Conservation (phyloP, 768 basidiomycete species). For the Amanita rubescens region DNA sequence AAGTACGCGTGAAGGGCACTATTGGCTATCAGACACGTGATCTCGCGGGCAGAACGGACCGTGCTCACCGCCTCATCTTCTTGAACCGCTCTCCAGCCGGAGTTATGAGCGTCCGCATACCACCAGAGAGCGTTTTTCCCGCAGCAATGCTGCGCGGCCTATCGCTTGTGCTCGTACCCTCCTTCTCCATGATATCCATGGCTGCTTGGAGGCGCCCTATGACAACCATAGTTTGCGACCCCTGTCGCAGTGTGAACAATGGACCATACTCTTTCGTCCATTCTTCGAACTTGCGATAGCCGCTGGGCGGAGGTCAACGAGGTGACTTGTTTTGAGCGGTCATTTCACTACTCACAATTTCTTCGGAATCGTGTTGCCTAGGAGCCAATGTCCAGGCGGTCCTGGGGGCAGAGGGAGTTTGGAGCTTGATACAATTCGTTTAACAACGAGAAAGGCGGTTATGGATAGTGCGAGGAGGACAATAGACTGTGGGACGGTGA, state of each 20-base stretch:
- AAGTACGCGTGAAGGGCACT: constrained; percentile 49
- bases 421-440: constrained; percentile 15
- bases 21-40: neutral
- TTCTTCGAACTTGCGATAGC: constrained; percentile 46
- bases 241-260: constrained; percentile 48
- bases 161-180: constrained; percentile 50
- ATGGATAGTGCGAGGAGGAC: constrained; percentile 23
- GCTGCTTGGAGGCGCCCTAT: constrained; percentile 49
- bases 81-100: constrained; percentile 53
- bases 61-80: constrained; percentile 46
- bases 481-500: constrained; percentile 18
- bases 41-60: neutral
- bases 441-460: constrained; percentile 23
- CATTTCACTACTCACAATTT: constrained; percentile 31
- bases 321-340: neutral
- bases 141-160: constrained; percentile 49
- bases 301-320: constrained; percentile 18
- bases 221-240: constrained; percentile 36
- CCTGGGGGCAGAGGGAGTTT: constrained; percentile 33
- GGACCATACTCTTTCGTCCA: constrained; percentile 58
- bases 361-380: constrained; percentile 33
- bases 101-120: constrained; percentile 49
- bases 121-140: constrained; percentile 52
- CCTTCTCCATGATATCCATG: constrained; percentile 60
- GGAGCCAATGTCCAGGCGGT: constrained; percentile 32